phyloP scores from a whole-genome alignment of 305 asterid genomes.

The Fraxinus xanthoxyloides region DNA sequence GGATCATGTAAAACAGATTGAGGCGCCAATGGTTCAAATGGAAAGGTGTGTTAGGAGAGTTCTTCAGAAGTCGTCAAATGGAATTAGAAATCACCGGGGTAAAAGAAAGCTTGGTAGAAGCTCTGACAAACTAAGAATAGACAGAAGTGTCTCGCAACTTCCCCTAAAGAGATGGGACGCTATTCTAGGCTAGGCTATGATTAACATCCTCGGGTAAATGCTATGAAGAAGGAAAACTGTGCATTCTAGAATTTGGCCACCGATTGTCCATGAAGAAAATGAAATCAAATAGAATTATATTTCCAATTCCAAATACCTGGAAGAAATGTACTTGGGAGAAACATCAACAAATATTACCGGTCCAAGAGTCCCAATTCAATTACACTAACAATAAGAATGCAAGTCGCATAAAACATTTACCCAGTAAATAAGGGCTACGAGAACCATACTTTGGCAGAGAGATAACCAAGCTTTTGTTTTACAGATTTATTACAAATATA shows the following conservation, averaged over 20 bases:
- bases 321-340: neutral
- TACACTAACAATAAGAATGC: slow-evolving; percentile 5
- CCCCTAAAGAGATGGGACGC: neutral
- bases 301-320: neutral
- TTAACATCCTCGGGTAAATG: slow-evolving; percentile 1
- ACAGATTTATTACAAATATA: slow-evolving; percentile 10
- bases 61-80: neutral
- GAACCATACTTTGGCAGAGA: slow-evolving; percentile 13
- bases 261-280: neutral
- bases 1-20: slow-evolving; percentile 1
- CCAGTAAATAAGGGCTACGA: neutral
- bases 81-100: neutral
- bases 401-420: neutral
- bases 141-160: neutral
- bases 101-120: neutral
- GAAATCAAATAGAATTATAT: neutral
- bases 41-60: neutral
- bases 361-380: neutral
- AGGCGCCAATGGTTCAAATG: neutral
- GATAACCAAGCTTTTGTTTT: slow-evolving; percentile 3
- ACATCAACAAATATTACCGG: neutral
- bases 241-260: slow-evolving; percentile 5
- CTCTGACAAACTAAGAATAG: neutral
- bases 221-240: slow-evolving; percentile 15
- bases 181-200: slow-evolving; percentile 1